These are phyloP conservation scores for Eucalyptus tenuipes DNA, from an alignment of 345 rosid genomes.

Conservation along the genomic window DNA sequence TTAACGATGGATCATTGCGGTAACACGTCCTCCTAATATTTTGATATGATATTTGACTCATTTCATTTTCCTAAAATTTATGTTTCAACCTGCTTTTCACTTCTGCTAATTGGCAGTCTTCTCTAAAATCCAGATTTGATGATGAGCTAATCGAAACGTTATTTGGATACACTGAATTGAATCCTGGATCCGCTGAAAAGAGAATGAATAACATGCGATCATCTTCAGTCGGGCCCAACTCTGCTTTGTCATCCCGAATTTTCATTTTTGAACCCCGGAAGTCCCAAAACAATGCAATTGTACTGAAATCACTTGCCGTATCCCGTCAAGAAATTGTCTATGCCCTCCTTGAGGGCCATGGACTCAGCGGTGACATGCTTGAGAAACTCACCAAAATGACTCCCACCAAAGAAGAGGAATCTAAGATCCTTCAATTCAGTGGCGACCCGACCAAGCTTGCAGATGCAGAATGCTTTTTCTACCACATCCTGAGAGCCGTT, in stretches of 20 bases:
- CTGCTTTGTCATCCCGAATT: slow-evolving; percentile 10
- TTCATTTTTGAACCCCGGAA: slow-evolving; percentile 44
- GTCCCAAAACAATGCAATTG: slow-evolving; percentile 47
- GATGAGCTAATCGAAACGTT: slow-evolving; percentile 33
- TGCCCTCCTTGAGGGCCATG: slow-evolving; percentile 40
- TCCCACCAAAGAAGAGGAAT: slow-evolving; percentile 58
- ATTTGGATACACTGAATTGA: slow-evolving; percentile 23
- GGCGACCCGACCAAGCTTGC: slow-evolving; percentile 41
- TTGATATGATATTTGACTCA: not conserved
- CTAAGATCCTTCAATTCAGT: slow-evolving; percentile 40
- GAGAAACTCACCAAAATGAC: slow-evolving; percentile 62
- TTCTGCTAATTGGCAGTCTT: not conserved
- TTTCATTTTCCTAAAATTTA: not conserved
- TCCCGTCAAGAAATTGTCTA: slow-evolving; percentile 30
- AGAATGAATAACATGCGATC: not conserved
- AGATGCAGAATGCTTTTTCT: slow-evolving; percentile 60
- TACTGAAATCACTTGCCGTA: slow-evolving; percentile 32
- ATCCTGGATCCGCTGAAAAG: not conserved
- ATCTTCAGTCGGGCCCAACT: slow-evolving; percentile 3
- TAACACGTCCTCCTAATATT: not conserved
- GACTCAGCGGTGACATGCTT: slow-evolving; percentile 35
- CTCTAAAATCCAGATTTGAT: slow-evolving; percentile 26
- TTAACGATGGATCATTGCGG: slow-evolving; percentile 49
- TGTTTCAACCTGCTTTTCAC: not conserved
- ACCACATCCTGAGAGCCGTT: slow-evolving; percentile 45